phyloP scores from a whole-genome alignment of 371 early-diverging fungal species.

The Umbelopsis sp. region DNA sequence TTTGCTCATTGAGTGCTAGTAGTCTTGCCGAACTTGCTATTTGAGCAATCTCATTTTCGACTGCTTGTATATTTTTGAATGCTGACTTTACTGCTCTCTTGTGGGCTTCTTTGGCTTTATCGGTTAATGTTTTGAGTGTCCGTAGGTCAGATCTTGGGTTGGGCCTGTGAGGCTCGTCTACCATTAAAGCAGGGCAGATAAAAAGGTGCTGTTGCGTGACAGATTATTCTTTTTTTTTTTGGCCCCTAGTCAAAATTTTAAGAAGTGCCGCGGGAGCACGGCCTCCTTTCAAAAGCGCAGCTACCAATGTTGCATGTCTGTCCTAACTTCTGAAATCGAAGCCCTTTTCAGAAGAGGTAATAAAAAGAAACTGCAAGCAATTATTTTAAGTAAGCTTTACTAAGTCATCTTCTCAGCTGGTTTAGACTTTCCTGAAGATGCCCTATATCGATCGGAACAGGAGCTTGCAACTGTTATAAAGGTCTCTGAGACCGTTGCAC shows the following conservation, averaged over 20 bases:
- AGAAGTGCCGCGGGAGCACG: neutral
- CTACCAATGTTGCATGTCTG: neutral
- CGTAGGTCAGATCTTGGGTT: neutral
- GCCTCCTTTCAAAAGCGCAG: neutral
- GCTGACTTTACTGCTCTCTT: conserved; percentile 29
- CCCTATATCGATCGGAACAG: neutral
- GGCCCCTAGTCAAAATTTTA: neutral
- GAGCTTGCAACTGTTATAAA: neutral
- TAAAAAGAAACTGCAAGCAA: too few relatives aligned
- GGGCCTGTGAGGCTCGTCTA: conserved; percentile 8
- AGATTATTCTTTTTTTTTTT: neutral
- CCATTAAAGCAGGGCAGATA: conserved; percentile 9
- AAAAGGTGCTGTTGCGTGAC: neutral
- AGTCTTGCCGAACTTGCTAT: conserved; percentile 16
- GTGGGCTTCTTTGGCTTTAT: conserved; percentile 24
- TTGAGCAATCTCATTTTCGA: conserved; percentile 36
- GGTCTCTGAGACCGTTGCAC: neutral
- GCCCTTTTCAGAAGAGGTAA: neutral
- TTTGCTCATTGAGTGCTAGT: conserved; percentile 11
- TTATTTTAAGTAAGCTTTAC: neutral
- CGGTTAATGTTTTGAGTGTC: neutral
- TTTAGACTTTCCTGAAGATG: conserved; percentile 8
- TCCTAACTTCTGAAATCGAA: neutral
- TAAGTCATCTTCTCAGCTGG: neutral
- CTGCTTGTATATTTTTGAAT: conserved; percentile 29